phyloP scores from a whole-genome alignment of 768 basidiomycete species.

The Hygrophorus russula region DNA sequence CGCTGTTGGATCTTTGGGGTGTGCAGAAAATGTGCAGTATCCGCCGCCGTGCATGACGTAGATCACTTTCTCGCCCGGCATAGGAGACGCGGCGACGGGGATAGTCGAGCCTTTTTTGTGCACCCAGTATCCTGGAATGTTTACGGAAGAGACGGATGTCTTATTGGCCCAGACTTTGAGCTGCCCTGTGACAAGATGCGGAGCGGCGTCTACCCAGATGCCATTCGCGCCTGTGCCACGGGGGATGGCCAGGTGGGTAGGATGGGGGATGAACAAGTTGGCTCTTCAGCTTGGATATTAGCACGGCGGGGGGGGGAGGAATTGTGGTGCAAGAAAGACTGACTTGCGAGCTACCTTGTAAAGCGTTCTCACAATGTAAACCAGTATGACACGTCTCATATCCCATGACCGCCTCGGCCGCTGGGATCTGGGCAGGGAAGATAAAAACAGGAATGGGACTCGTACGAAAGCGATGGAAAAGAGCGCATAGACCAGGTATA shows the following conservation, averaged over 20 bases:
- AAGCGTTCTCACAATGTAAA: conserved; percentile 21
- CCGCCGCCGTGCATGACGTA: conserved; percentile 57
- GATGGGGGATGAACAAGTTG: no score
- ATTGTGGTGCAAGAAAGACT: no score
- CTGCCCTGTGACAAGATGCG: conserved; percentile 31
- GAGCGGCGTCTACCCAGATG: conserved; percentile 37
- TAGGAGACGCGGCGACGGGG: conserved; percentile 24
- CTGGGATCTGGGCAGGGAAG: conserved; percentile 25
- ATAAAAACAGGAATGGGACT: conserved; percentile 36
- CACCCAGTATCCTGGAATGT: conserved; percentile 49
- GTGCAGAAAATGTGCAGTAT: conserved; percentile 31
- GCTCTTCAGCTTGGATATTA: background rate
- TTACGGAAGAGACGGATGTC: conserved; percentile 27
- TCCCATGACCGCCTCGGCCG: conserved; percentile 39
- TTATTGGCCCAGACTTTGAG: conserved; percentile 28
- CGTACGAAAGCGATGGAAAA: conserved; percentile 28
- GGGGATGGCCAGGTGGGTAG: conserved; percentile 1
- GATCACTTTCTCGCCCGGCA: conserved; percentile 42
- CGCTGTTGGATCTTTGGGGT: conserved; percentile 39
- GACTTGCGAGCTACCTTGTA: conserved; percentile 13
- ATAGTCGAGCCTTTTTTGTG: conserved; percentile 29
- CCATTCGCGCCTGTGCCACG: conserved; percentile 31
- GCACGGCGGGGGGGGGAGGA: background rate
- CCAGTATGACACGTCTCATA: conserved; percentile 24
- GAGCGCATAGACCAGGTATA: conserved; percentile 35